phyloP scores from a whole-genome alignment of 306 rosid genomes.

The Lathyrus oleraceus region DNA sequence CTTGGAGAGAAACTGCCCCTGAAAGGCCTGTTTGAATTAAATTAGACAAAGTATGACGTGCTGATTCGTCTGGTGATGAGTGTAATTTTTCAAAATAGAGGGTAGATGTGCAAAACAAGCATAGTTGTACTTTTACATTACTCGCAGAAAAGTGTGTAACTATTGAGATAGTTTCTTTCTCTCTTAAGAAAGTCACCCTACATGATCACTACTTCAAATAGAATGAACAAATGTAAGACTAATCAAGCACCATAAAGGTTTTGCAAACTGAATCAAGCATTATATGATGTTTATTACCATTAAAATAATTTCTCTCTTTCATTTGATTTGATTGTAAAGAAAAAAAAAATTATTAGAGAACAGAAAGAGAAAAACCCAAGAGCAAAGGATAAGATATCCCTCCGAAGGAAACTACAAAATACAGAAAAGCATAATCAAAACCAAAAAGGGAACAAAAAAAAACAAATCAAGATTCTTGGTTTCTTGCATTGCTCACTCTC shows the following conservation, averaged over 20 bases:
- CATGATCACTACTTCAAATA: neutral
- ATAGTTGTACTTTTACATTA: neutral
- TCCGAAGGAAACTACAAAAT: neutral
- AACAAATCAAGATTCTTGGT: slow-evolving; percentile 8
- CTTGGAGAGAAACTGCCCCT: neutral
- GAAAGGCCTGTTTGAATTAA: neutral
- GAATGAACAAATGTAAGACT: neutral
- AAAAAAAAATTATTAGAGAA: slow-evolving; percentile 6
- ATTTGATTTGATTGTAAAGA: neutral
- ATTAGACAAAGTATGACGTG: neutral
- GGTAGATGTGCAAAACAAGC: neutral
- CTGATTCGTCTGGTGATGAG: neutral
- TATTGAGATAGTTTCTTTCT: neutral
- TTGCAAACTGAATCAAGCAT: slow-evolving; percentile 14
- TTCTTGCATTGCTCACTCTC: neutral
- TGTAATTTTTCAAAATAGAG: slow-evolving; percentile 1
- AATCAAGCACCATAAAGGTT: neutral
- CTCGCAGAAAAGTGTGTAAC: neutral
- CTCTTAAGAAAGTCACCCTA: neutral
- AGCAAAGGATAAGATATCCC: slow-evolving; percentile 13
- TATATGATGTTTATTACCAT: neutral
- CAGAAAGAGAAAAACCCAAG: neutral
- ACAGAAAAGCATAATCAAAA: neutral
- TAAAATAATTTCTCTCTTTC: neutral
- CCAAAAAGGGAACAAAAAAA: neutral